Conservation (phyloP, 1,284 basidiomycete species). For the Chalciporus piperatoides region DNA sequence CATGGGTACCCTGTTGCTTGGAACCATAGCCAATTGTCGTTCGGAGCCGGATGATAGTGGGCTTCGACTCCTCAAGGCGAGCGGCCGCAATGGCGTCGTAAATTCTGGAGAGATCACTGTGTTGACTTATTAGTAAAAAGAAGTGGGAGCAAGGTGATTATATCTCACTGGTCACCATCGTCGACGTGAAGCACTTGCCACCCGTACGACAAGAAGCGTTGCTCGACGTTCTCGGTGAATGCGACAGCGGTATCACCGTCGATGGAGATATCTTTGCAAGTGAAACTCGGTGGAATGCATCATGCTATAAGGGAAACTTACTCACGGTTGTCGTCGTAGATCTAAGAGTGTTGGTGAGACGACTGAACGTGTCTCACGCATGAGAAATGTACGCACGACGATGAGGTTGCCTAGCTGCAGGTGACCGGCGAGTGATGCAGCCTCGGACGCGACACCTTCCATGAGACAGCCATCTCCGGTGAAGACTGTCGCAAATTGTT, state of each 20-base stretch:
- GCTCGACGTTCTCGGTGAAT: constrained; percentile 92
- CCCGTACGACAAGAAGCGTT: constrained; percentile 86
- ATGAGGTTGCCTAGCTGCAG: constrained; percentile 91
- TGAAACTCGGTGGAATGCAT: neutral
- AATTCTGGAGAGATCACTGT: constrained; percentile 76
- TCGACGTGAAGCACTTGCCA: constrained; percentile 90
- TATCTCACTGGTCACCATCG: constrained; percentile 72
- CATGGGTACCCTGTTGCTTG: constrained; percentile 87
- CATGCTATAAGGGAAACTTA: constrained; percentile 7
- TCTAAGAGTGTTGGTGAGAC: constrained; percentile 37
- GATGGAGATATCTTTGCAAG: constrained; percentile 81
- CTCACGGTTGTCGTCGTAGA: constrained; percentile 89
- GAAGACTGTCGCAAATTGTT: constrained; percentile 54
- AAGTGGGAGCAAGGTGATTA: neutral
- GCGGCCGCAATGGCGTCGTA: constrained; percentile 79
- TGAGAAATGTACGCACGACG: constrained; percentile 51
- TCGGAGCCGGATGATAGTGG: constrained; percentile 80
- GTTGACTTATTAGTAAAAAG: constrained; percentile 8
- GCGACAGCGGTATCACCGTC: constrained; percentile 90
- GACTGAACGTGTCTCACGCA: constrained; percentile 12
- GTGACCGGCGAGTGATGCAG: constrained; percentile 90
- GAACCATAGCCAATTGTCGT: constrained; percentile 96
- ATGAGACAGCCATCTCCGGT: constrained; percentile 94
- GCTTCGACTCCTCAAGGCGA: constrained; percentile 74
- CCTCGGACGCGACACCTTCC: constrained; percentile 92